phyloP scores from a whole-genome alignment of 2,329 filamentous ascomycete species.

The Penicillium sp. region DNA sequence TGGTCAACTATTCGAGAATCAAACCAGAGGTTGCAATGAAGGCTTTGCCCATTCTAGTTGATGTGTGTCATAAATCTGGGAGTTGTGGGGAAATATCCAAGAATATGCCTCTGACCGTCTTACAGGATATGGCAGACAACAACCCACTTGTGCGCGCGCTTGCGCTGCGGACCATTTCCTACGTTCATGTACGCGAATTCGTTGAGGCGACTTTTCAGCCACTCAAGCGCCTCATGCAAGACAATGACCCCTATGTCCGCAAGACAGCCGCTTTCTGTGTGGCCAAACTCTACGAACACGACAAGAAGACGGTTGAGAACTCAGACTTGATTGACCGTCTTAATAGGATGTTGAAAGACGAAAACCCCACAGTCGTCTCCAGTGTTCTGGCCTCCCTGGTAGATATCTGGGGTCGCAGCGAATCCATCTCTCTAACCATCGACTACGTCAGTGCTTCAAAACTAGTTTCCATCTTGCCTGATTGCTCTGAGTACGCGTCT shows the following conservation, averaged over 20 bases:
- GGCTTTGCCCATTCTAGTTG: slow-evolving; percentile 78
- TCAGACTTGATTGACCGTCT: slow-evolving; percentile 89
- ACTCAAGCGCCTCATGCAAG: slow-evolving; percentile 75
- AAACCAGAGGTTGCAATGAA: slow-evolving; percentile 92
- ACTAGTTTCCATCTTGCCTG: slow-evolving; percentile 90
- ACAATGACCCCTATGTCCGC: slow-evolving; percentile 89
- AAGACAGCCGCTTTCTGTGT: slow-evolving; percentile 97
- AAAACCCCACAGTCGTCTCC: slow-evolving; percentile 95
- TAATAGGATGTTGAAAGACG: slow-evolving; percentile 83
- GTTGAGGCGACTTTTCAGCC: slow-evolving; percentile 84
- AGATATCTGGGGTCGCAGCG: slow-evolving; percentile 98
- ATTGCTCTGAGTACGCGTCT: slow-evolving; percentile 82
- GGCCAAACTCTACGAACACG: slow-evolving; percentile 96
- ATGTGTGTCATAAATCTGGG: slow-evolving; percentile 49
- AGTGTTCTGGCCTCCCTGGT: slow-evolving; percentile 85
- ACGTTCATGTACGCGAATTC: slow-evolving; percentile 93
- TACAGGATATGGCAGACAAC: slow-evolving; percentile 81
- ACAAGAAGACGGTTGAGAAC: slow-evolving; percentile 78
- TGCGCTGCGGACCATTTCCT: slow-evolving; percentile 90
- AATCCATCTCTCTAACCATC: slow-evolving; percentile 95
- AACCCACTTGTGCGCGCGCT: slow-evolving; percentile 91
- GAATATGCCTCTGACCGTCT: slow-evolving; percentile 7
- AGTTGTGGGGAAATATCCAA: neutral
- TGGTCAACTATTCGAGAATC: slow-evolving; percentile 94
- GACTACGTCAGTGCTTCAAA: slow-evolving; percentile 97